Evolutionary conservation across 1,139 yeast genomes (phyloP).

Genomic region (Pneumocystis canis): DNA sequence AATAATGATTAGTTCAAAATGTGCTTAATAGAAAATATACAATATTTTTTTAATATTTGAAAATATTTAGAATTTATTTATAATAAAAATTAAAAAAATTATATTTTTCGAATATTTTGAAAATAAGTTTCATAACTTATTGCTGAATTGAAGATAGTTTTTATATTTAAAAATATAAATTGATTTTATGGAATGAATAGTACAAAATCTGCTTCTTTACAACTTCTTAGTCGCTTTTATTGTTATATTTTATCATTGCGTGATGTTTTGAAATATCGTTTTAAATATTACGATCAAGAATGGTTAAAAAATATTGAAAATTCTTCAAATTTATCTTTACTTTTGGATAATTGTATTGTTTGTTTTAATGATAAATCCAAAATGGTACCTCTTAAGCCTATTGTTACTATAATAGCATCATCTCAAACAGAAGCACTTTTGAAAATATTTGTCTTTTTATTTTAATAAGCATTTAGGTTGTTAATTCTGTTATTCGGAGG

Average conservation of each 20-base stretch:
- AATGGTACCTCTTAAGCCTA: neutral
- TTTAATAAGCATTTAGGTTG: neutral
- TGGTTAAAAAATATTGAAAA: neutral
- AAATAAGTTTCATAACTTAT: neutral
- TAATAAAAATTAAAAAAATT: neutral
- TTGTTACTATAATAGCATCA: neutral
- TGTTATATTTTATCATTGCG: neutral
- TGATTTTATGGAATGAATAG: neutral
- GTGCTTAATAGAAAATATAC: neutral
- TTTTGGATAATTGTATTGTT: neutral
- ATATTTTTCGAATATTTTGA: neutral
- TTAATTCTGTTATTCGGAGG: neutral
- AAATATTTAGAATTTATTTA: neutral
- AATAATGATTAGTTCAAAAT: too few species aligned
- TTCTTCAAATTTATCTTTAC: neutral
- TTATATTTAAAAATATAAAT: neutral
- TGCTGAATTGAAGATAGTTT: neutral
- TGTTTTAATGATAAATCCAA: neutral
- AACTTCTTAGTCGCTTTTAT: neutral
- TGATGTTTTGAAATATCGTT: neutral
- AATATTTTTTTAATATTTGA: neutral
- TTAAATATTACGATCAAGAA: neutral
- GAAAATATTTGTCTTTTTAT: neutral
- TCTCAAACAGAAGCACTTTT: constrained; percentile 2
- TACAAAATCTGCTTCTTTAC: neutral